These are phyloP conservation scores for Cyberlindnera saturnus DNA, from an alignment of 805 yeast genomes.

Conservation along the genomic window DNA sequence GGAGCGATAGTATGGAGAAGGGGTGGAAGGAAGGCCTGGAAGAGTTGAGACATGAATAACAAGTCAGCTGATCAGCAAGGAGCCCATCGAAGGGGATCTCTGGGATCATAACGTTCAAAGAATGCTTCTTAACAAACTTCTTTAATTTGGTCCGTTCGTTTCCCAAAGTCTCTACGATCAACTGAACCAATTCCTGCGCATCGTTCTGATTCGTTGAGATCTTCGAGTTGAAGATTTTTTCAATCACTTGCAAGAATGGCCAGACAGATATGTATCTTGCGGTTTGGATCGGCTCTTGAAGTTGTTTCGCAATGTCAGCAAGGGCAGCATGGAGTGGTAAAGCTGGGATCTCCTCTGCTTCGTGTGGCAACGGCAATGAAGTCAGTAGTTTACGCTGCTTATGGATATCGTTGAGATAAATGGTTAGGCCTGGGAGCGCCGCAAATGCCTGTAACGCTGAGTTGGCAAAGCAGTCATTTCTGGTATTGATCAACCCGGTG, in stretches of 20 bases:
- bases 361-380: conserved; percentile 12
- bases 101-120: conserved; percentile 34
- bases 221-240: conserved; percentile 61
- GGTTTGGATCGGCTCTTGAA: conserved; percentile 57
- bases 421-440: conserved; percentile 51
- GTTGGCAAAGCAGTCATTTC: conserved; percentile 92
- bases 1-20: conserved; percentile 66
- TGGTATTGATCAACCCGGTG: conserved; percentile 74
- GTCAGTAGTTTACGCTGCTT: conserved; percentile 18
- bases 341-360: conserved; percentile 26
- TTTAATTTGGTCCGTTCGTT: conserved; percentile 48
- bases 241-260: conserved; percentile 72
- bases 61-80: conserved; percentile 58
- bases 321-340: conserved; percentile 54
- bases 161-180: conserved; percentile 71
- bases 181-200: conserved; percentile 87
- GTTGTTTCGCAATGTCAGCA: conserved; percentile 42
- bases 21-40: conserved; percentile 55
- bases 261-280: conserved; percentile 63
- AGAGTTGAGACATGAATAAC: conserved; percentile 57
- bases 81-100: conserved; percentile 71
- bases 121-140: conserved; percentile 23
- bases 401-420: conserved; percentile 40
- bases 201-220: conserved; percentile 86
- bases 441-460: conserved; percentile 77